These are phyloP conservation scores for Colletotrichum spinosum DNA, from an alignment of 2,329 filamentous ascomycete genomes.

Conservation along the genomic window DNA sequence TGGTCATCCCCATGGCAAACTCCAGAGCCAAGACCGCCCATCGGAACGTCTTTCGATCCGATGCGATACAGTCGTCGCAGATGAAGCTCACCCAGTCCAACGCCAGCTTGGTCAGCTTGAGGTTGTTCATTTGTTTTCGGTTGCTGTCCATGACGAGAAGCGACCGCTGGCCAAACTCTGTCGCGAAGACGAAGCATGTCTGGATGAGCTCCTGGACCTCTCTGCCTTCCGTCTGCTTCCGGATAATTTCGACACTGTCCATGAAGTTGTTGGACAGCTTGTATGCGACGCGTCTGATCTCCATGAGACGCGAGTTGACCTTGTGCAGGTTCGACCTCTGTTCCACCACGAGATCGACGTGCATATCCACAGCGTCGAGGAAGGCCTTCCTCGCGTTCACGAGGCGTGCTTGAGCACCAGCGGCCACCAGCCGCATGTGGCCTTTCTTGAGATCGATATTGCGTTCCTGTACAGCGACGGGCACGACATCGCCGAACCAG, in stretches of 20 bases:
- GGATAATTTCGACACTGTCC: conserved; percentile 95
- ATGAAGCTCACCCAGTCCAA: conserved; percentile 99
- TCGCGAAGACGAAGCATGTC: conserved; percentile 98
- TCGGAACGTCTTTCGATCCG: conserved; percentile 94
- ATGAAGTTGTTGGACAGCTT: conserved; percentile 98
- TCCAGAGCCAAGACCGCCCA: conserved; percentile 97
- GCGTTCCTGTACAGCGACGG: conserved; percentile 78
- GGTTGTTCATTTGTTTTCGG: conserved; percentile 94
- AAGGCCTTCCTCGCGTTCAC: conserved; percentile 84
- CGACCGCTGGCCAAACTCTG: conserved; percentile 95
- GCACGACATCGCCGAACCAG: conserved; percentile 85
- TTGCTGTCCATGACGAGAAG: conserved; percentile 97
- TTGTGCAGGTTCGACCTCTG: conserved; percentile 93
- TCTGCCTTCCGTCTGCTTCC: conserved; percentile 83
- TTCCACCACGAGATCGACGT: conserved; percentile 90
- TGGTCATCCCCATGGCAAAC: conserved; percentile 97
- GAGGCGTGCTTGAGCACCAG: conserved; percentile 84
- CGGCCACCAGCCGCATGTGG: conserved; percentile 87
- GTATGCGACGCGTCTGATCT: conserved; percentile 95
- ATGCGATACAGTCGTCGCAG: conserved; percentile 94
- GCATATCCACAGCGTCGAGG: conserved; percentile 80
- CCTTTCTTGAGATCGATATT: conserved; percentile 88
- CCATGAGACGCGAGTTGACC: conserved; percentile 90
- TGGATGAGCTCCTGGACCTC: conserved; percentile 97
- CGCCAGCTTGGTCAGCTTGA: conserved; percentile 92